These are phyloP conservation scores for Priceomyces medius DNA, from an alignment of 805 yeast species.

Conservation along the genomic window DNA sequence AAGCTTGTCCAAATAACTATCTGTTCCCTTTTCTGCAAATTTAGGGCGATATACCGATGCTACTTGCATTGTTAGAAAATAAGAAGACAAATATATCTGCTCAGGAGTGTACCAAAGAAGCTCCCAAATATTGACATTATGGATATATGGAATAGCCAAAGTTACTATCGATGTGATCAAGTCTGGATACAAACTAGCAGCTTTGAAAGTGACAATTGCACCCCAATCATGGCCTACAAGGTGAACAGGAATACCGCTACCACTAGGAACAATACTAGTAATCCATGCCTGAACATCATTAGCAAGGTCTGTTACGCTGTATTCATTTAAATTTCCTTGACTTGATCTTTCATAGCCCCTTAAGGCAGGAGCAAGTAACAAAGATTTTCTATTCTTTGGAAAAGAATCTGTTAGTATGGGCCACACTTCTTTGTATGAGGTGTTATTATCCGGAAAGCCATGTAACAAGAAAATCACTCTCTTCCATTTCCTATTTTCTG, in stretches of 20 bases:
- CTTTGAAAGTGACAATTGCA: conserved; percentile 34
- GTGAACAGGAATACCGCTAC: conserved; percentile 28
- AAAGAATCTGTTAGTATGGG: conserved; percentile 20
- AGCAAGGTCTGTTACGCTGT: conserved; percentile 30
- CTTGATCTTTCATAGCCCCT: conserved; percentile 40
- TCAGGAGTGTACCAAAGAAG: conserved; percentile 29
- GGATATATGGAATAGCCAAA: conserved; percentile 40
- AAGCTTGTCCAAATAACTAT: conserved; percentile 28
- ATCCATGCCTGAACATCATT: conserved; percentile 36
- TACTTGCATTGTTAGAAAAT: conserved; percentile 39
- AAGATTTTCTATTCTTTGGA: conserved; percentile 13
- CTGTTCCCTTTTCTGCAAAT: conserved; percentile 15
- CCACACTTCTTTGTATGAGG: conserved; percentile 24
- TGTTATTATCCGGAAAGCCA: conserved; percentile 41
- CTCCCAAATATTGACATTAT: conserved; percentile 27
- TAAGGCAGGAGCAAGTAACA: conserved; percentile 33
- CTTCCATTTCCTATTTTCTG: conserved; percentile 13
- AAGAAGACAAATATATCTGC: conserved; percentile 34
- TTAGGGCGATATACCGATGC: conserved; percentile 20
- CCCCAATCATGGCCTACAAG: conserved; percentile 48
- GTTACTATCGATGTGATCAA: conserved; percentile 30
- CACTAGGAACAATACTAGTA: conserved; percentile 15
- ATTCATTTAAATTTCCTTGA: conserved; percentile 22
- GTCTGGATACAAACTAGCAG: conserved; percentile 35
- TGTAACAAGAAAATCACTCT: conserved; percentile 29